Base-by-base conservation (phyloP, 2,329 filamentous ascomycete genomes). In the Ophiostoma perfectum region DNA sequence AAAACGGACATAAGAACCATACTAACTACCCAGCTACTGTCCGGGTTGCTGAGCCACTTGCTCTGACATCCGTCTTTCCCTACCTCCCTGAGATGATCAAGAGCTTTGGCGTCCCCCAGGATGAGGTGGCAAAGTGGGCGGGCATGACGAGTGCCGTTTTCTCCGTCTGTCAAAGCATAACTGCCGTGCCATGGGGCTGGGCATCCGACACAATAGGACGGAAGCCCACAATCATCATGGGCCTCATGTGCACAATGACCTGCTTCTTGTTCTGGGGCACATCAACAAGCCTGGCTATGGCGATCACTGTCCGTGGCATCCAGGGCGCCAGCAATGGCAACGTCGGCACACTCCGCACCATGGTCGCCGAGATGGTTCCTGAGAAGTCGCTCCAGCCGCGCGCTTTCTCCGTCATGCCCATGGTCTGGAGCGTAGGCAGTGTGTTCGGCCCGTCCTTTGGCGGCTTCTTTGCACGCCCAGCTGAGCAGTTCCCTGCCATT, bases 381-480 rank as follows among this genome's bases (percentile, higher is more conserved):
- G 88, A 95, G 77, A 92, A 86, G 76, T 90, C 93, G 75, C 82
- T 97, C 6, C 94, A 97, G 75, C 93, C 94, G 0, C 83, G 88
- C 66, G 95, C 95, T 0, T 98, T 98, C 77, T 93, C 90, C 72
- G 83, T 98, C 63, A 97, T 98, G 93, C 94, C 94, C 4, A 80
- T 98, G 16, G 91, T 86, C 44, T 98, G 92, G 90, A 93, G 89
- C 11, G 81, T 97, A 66, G 94, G 94, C 0, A 90, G 88, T 47
- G 92, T 97, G 49, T 90, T 97, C 73, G 94, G 94, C 0, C 94
- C 94, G 1, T 89, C 88, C 4, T 90, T 98, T 74, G 94, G 94
- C 41, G 94, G 94, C 4, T 88, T 92, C 70, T 86, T 98, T 70
- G 92, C 93, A 8, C 89, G 92, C 69, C 94, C 94, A 0, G 87